Percentiles rank a stretch among this genome's conserved stretches.
Evolutionary conservation across 257 asterid genomes (phyloP).

Genomic region (Asclepias syriaca): DNA sequence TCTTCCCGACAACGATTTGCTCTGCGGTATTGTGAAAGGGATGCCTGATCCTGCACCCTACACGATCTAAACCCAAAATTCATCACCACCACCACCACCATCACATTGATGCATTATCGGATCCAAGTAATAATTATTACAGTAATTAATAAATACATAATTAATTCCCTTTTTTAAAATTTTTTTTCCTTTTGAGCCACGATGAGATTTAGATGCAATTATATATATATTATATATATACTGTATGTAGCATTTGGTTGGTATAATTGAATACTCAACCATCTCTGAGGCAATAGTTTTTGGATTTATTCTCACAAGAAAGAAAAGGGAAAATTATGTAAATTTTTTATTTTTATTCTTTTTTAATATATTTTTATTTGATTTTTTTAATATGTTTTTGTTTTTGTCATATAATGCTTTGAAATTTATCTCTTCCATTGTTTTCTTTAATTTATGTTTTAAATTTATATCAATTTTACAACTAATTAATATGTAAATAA

Average conservation of each 20-base stretch:
- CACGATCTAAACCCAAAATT: conserved; percentile 3
- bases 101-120: no score
- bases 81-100: no score
- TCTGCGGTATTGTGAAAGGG: conserved; percentile 52
- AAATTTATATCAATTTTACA: no score
- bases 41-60: conserved; percentile 41
- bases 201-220: background rate
- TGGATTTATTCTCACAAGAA: background rate
- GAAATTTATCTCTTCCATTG: no score
- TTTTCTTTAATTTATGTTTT: no score
- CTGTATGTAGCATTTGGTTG: background rate
- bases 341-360: background rate
- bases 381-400: background rate
- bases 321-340: background rate
- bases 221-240: no score
- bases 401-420: no score
- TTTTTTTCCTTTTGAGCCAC: background rate
- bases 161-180: background rate
- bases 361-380: background rate
- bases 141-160: background rate
- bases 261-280: background rate
- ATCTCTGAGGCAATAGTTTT: background rate
- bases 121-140: no score
- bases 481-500: no score
- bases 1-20: conserved; percentile 27